Evolutionary conservation across 139 green algal genomes (phyloP), one percentile per base, ranked within the genome.

Genomic region (Chlorokybus atmophyticus): DNA sequence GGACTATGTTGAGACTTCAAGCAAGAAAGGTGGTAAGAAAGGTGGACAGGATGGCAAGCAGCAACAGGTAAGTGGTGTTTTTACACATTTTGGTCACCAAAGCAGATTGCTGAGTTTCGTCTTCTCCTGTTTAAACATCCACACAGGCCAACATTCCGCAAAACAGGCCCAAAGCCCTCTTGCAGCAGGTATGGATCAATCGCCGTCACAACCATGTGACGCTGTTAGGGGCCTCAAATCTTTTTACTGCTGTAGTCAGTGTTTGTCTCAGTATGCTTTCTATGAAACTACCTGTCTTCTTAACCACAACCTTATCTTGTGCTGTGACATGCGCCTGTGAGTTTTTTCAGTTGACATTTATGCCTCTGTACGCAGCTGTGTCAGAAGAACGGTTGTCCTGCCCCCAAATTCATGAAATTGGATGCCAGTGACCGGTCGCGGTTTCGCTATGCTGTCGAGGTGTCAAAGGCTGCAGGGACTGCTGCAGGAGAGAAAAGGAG

Each of bases 341-440:
- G n/a, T n/a, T n/a, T n/a, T n/a, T n/a, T n/a, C n/a, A n/a, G n/a
- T n/a, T n/a, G n/a, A n/a, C n/a, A n/a, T n/a, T n/a, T n/a, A n/a
- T n/a, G n/a, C n/a, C n/a, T n/a, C n/a, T n/a, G n/a, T n/a, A n/a
- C n/a, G n/a, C n/a, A n/a, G n/a, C 69, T 78, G 53, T 94, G 87
- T 73, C 77, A 86, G 53, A 75, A 75, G 21, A 23, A 50, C 40
- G 57, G 66, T 27, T 82, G 68, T 81, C 55, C 64, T 10, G 67
- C 79, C 21, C 84, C 86, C 0, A 75, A 68, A 2, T 94, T 82
- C 67, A 75, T 85, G 53, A 74, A 66, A 55, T 61, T 83, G 27
- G 32, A 38, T n/a, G 50, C 23, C 19, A 21, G 38, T 14, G 38
- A 17, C 38, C 14, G 14, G 38, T 23, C 14, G 26, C 27, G 27